Percentiles rank a stretch among this genome's conserved stretches.
These are phyloP conservation scores for Castanea crenata DNA, from an alignment of 306 rosid genomes.

Conservation along the genomic window DNA sequence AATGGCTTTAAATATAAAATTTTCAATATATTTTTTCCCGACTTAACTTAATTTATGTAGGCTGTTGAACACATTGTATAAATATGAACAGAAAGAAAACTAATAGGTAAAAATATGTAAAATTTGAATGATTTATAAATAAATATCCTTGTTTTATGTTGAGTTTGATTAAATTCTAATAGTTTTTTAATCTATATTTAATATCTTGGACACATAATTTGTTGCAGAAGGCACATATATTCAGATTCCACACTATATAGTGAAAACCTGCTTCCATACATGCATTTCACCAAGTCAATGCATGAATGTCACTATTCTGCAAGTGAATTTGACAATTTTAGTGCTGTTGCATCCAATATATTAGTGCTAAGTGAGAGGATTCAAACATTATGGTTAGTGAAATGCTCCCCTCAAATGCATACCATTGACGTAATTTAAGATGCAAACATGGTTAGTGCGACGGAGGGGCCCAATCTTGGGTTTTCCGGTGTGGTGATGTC, in stretches of 20 bases:
- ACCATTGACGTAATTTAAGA: background rate
- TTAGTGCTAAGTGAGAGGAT: too few relatives aligned
- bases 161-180: background rate
- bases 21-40: background rate
- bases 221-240: background rate
- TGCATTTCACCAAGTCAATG: background rate
- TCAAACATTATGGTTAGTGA: background rate
- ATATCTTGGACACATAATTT: background rate
- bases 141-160: background rate
- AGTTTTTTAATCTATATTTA: background rate
- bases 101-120: background rate
- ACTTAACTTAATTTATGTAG: background rate
- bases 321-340: background rate
- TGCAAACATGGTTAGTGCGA: too few relatives aligned
- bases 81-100: background rate
- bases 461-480: too few relatives aligned
- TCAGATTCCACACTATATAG: background rate
- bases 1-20: background rate
- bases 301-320: background rate
- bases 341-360: too few relatives aligned
- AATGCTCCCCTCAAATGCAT: background rate
- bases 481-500: too few relatives aligned
- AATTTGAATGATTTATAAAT: background rate
- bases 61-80: background rate
- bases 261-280: background rate